phyloP scores from a whole-genome alignment of 352 stramenopile genomes.

The Globisporangium canariense region DNA sequence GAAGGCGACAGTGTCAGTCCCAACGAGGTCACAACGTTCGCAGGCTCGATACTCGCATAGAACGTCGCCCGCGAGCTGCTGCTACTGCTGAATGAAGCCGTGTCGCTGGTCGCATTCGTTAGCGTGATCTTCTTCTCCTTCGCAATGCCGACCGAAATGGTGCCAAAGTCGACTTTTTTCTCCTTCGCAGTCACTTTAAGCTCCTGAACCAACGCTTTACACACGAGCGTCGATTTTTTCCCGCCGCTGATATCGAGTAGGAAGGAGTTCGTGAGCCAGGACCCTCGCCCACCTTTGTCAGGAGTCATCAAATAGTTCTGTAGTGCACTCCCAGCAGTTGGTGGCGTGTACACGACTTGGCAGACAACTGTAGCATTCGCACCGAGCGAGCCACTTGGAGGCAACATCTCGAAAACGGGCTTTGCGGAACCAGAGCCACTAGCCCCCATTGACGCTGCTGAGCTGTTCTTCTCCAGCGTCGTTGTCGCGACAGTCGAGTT shows the following conservation, averaged over 20 bases:
- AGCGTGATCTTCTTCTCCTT: constrained; percentile 54
- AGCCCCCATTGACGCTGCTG: neutral
- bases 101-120: constrained; percentile 25
- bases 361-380: constrained; percentile 33
- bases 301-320: neutral
- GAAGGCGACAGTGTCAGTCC: constrained; percentile 43
- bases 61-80: constrained; percentile 26
- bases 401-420: constrained; percentile 52
- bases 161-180: constrained; percentile 82
- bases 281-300: constrained; percentile 1
- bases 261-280: constrained; percentile 42
- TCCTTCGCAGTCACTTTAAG: constrained; percentile 54
- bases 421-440: neutral
- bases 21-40: constrained; percentile 25
- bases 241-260: constrained; percentile 57
- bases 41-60: constrained; percentile 60
- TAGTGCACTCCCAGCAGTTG: neutral
- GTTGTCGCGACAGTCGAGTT: constrained; percentile 29
- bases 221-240: constrained; percentile 37
- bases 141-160: constrained; percentile 73
- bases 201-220: constrained; percentile 49
- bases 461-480: constrained; percentile 19
- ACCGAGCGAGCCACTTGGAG: constrained; percentile 33
- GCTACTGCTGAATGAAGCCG: constrained; percentile 16
- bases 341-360: constrained; percentile 58